Base-by-base conservation (phyloP, 305 asterid species). In the Salvia sclarea region DNA sequence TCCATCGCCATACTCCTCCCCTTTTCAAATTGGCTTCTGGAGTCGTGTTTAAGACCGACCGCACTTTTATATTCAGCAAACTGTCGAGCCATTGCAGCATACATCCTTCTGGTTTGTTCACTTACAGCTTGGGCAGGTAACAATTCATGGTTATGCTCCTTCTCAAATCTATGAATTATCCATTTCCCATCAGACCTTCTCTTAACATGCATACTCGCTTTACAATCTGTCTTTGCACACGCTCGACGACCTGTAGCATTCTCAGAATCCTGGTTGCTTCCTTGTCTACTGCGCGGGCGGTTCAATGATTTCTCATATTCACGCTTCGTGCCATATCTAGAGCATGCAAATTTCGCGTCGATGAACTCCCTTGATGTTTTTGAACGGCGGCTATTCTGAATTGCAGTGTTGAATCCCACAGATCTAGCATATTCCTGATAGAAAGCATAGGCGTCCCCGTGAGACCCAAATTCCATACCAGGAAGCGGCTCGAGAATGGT, bases 191-290 rank as follows among this genome's bases (percentile, higher is more conserved):
- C 98, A 0, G 88, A 83, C 70, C 92, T 84, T 81, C 98, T 82
- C 87, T 92, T 92, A 41, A 92, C 98, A 50, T 92, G 98, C 98
- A 92, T 92, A 75, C 96, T 89, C 20, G 98, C 98, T 79, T 92
- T 92, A 85, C 98, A 92, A 78, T 92, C 96, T 64, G 96, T 92
- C 80, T 92, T 92, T 9, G 96, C 76, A 80, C 98, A 93, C 52
- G 94, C 89, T 58, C 97, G 81, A n/a, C 98, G 87, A 60, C 96
- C 89, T 13, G 98, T 83, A 66, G 91, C 92, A 82, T 85, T 91
- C 54, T 93, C 97, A 13, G 88, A 70, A 58, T 88, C 97, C 82
- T 87, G 96, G 60, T 87, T 89, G 78, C 73, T 75, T 68, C 92
- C 96, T 78, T 91, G 97, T 75, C 96, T 82, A 74, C 89, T 78